phyloP scores from a whole-genome alignment of 225 moss, liverwort and hornwort species.

The Polytrichum formosum region DNA sequence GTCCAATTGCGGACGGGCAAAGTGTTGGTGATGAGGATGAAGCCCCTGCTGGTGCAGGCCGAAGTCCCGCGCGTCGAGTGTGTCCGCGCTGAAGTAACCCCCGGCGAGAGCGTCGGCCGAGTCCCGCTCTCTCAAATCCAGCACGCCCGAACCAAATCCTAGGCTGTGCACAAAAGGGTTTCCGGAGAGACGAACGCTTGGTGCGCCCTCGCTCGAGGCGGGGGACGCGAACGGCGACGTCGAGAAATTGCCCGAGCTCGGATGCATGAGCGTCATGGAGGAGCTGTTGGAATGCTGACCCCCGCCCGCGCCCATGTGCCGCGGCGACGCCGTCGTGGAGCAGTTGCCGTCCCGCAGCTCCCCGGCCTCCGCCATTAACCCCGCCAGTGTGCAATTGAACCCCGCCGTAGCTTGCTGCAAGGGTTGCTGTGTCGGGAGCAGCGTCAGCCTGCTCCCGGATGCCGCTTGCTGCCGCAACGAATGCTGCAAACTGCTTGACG shows the following conservation, averaged over 20 bases:
- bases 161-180: constrained; percentile 47
- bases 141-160: constrained; percentile 25
- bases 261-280: constrained; percentile 67
- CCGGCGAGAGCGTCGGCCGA: constrained; percentile 39
- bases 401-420: constrained; percentile 29
- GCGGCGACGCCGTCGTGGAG: constrained; percentile 67
- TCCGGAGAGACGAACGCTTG: constrained; percentile 39
- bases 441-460: constrained; percentile 34
- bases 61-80: constrained; percentile 55
- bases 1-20: constrained; percentile 9
- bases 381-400: constrained; percentile 59
- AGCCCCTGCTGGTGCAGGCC: constrained; percentile 16
- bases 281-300: constrained; percentile 67
- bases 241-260: constrained; percentile 51
- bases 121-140: constrained; percentile 39
- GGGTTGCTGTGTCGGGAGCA: constrained; percentile 37
- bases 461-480: constrained; percentile 45
- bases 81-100: constrained; percentile 59
- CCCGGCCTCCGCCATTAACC: constrained; percentile 45
- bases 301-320: constrained; percentile 26
- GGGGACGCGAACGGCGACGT: constrained; percentile 58
- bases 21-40: constrained; percentile 14
- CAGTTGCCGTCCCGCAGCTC: constrained; percentile 64
- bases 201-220: constrained; percentile 66
- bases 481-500: constrained; percentile 52